Evolutionary conservation across 768 basidiomycete genomes (phyloP).

Genomic region (Termitomyces sp.): DNA sequence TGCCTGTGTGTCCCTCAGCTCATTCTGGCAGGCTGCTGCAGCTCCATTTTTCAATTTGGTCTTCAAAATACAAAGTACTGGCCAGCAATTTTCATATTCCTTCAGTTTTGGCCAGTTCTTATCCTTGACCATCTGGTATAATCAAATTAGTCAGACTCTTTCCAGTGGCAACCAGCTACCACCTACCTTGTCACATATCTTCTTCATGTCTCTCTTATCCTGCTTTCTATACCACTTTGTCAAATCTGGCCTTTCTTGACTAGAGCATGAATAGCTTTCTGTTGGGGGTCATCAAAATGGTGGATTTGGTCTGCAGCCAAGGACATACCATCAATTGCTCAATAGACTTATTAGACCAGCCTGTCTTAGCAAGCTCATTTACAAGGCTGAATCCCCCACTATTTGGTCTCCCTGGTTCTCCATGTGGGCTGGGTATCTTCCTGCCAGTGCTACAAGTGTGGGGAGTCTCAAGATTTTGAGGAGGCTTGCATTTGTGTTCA

Average conservation of each 20-base stretch:
- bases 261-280: too few relatives aligned
- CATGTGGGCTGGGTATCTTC: too few relatives aligned
- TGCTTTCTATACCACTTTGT: too few relatives aligned
- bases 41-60: too few relatives aligned
- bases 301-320: background rate
- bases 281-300: background rate
- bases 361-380: background rate
- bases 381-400: conserved; percentile 3
- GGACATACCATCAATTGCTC: background rate
- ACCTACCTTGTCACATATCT: conserved; percentile 2
- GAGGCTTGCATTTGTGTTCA: background rate
- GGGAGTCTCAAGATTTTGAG: too few relatives aligned
- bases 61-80: conserved; percentile 4
- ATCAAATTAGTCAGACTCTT: background rate
- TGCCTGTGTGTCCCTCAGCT: too few relatives aligned
- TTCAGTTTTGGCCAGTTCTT: conserved; percentile 4
- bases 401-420: conserved; percentile 9
- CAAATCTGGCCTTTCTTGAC: too few relatives aligned
- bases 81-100: conserved; percentile 8
- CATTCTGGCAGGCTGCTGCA: background rate
- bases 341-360: conserved; percentile 6
- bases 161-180: background rate
- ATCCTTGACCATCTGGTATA: conserved; percentile 9
- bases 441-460: too few relatives aligned
- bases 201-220: background rate